Conservation (phyloP, 2,329 filamentous ascomycete genomes). For the Aureobasidium sp. region DNA sequence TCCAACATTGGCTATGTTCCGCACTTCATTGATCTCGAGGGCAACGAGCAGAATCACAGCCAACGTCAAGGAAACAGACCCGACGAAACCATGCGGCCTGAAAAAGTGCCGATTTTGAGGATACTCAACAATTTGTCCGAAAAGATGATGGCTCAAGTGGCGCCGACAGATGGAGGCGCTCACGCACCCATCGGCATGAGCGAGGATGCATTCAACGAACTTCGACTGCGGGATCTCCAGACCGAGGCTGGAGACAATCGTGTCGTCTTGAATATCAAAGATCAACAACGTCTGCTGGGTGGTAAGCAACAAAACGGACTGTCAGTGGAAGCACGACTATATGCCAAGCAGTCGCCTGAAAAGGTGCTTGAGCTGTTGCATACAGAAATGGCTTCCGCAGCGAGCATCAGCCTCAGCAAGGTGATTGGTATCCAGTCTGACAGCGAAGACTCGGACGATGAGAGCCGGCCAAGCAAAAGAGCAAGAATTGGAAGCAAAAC, state of each 20-base stretch:
- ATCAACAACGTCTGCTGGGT: slow-evolving; percentile 78
- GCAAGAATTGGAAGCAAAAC: slow-evolving; percentile 62
- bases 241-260: slow-evolving; percentile 67
- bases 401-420: slow-evolving; percentile 45
- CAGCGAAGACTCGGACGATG: slow-evolving; percentile 48
- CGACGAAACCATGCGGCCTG: slow-evolving; percentile 82
- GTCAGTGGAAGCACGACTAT: slow-evolving; percentile 47
- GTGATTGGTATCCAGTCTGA: slow-evolving; percentile 65
- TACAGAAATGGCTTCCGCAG: slow-evolving; percentile 46
- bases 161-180: slow-evolving; percentile 65
- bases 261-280: slow-evolving; percentile 78
- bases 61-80: slow-evolving; percentile 80
- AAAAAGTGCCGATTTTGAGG: slow-evolving; percentile 81
- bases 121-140: slow-evolving; percentile 86
- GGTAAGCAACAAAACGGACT: slow-evolving; percentile 34
- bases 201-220: slow-evolving; percentile 64
- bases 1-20: slow-evolving; percentile 61
- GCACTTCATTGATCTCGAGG: slow-evolving; percentile 84
- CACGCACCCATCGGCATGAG: slow-evolving; percentile 61
- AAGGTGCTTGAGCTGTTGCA: slow-evolving; percentile 61
- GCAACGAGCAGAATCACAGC: slow-evolving; percentile 91
- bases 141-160: slow-evolving; percentile 85
- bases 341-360: slow-evolving; percentile 62
- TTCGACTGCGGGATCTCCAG: slow-evolving; percentile 73
- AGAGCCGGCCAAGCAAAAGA: slow-evolving; percentile 38